Evolutionary conservation across 2,329 filamentous ascomycete genomes (phyloP).

Genomic region (Exophiala oligosperma): DNA sequence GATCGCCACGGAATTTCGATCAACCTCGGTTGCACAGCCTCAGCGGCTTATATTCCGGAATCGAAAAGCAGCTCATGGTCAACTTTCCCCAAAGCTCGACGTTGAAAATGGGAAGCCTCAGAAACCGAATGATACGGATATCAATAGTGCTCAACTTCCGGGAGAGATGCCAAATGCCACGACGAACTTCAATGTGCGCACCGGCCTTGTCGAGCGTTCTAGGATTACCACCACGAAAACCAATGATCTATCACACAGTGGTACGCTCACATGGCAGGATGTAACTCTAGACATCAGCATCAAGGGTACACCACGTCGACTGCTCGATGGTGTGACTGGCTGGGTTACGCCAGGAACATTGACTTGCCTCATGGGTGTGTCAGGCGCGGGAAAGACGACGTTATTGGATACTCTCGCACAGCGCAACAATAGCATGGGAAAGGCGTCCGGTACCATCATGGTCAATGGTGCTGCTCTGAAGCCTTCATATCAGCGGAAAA

Average conservation of each 20-base stretch:
- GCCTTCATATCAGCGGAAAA: conserved; percentile 62
- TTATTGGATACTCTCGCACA: conserved; percentile 59
- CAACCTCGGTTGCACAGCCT: conserved; percentile 61
- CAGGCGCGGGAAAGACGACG: conserved; percentile 62
- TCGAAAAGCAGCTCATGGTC: conserved; percentile 9
- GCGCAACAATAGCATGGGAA: conserved; percentile 55
- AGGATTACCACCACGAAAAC: conserved; percentile 29
- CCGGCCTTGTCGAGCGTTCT: conserved; percentile 41
- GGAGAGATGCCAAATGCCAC: conserved; percentile 31
- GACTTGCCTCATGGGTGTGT: conserved; percentile 61
- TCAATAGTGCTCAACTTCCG: not conserved
- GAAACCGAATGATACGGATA: not conserved
- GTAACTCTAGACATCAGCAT: conserved; percentile 56
- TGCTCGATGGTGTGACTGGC: conserved; percentile 55
- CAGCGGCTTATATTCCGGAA: conserved; percentile 68
- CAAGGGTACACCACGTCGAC: conserved; percentile 49
- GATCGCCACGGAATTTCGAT: conserved; percentile 64
- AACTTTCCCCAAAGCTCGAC: conserved; percentile 4
- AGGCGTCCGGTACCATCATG: conserved; percentile 65
- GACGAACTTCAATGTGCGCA: conserved; percentile 26
- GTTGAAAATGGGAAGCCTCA: conserved; percentile 24
- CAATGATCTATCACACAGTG: conserved; percentile 28
- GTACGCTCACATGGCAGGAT: conserved; percentile 53
- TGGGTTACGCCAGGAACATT: conserved; percentile 58
- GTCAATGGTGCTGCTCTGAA: conserved; percentile 61